These are phyloP conservation scores for Pseudogymnoascus sp. DNA, from an alignment of 2,329 filamentous ascomycete genomes.

Conservation along the genomic window DNA sequence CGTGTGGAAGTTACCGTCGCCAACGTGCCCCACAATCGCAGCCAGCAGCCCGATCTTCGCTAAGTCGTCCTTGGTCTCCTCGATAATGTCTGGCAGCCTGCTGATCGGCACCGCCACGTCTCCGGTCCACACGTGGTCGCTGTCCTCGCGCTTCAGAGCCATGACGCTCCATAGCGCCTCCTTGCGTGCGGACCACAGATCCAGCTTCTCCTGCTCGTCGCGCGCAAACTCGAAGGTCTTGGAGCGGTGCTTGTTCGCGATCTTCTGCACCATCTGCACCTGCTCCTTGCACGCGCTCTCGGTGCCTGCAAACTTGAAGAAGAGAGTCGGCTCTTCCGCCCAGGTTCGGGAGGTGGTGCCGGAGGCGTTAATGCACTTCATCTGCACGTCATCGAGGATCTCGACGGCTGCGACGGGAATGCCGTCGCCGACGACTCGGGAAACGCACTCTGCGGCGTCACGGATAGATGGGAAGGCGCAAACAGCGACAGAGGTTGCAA, in stretches of 20 bases:
- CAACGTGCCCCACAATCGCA: conserved; percentile 63
- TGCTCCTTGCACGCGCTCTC: conserved; percentile 69
- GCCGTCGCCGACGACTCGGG: conserved; percentile 69
- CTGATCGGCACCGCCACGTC: conserved; percentile 81
- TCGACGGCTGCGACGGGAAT: conserved; percentile 87
- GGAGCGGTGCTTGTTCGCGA: conserved; percentile 55
- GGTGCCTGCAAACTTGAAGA: conserved; percentile 78
- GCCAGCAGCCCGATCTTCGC: conserved; percentile 48
- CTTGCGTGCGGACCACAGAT: conserved; percentile 78
- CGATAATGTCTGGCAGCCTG: conserved; percentile 64
- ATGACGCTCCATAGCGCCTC: conserved; percentile 77
- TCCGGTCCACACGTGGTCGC: conserved; percentile 75
- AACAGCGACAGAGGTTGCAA: conserved; percentile 74
- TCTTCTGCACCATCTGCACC: conserved; percentile 55
- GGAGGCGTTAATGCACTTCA: conserved; percentile 60
- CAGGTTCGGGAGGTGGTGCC: conserved; percentile 60
- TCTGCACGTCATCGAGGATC: conserved; percentile 86
- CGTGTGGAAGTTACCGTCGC: conserved; percentile 72
- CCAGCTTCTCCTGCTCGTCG: conserved; percentile 59
- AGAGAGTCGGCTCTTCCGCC: conserved; percentile 67
- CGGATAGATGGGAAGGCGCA: conserved; percentile 47
- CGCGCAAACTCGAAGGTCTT: conserved; percentile 72
- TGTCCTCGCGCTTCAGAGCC: conserved; percentile 49
- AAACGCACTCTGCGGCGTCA: conserved; percentile 54
- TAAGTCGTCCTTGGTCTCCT: conserved; percentile 62